A percentile compares a stretch with the other conserved stretches of the same genome.
These are phyloP conservation scores for Arthrinium phaeospermum DNA, from an alignment of 2,329 filamentous ascomycete species.

Conservation along the genomic window DNA sequence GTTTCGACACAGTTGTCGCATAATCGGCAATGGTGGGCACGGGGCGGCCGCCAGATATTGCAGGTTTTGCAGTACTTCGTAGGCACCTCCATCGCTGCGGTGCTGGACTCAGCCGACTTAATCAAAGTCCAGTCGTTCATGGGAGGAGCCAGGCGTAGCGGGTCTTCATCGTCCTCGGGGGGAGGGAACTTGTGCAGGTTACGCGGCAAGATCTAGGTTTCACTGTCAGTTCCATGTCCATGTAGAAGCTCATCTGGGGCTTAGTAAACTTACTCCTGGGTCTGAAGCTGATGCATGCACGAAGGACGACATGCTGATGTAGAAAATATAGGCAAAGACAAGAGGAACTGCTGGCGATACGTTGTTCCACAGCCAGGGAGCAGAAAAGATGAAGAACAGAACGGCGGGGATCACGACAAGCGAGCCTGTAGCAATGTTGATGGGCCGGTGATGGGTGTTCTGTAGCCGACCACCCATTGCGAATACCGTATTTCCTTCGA, in stretches of 20 bases:
- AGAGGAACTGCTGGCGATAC: constrained; percentile 89
- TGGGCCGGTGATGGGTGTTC: constrained; percentile 84
- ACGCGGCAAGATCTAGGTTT: constrained; percentile 83
- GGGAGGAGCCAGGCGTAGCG: constrained; percentile 78
- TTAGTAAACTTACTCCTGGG: constrained; percentile 74
- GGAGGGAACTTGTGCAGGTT: constrained; percentile 91
- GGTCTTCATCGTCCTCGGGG: constrained; percentile 76
- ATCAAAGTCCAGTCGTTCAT: constrained; percentile 95
- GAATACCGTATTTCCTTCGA: constrained; percentile 91
- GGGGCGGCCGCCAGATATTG: constrained; percentile 94
- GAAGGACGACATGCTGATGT: constrained; percentile 90
- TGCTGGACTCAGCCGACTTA: constrained; percentile 74
- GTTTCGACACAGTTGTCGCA: constrained; percentile 98
- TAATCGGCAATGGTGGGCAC: constrained; percentile 93
- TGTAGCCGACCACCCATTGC: constrained; percentile 85
- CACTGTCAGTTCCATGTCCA: neutral
- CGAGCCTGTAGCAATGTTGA: constrained; percentile 86
- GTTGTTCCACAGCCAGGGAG: constrained; percentile 83
- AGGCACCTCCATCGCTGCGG: constrained; percentile 94
- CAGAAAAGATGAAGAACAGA: constrained; percentile 87
- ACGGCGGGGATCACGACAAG: constrained; percentile 78
- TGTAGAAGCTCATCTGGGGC: neutral
- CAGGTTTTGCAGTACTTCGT: constrained; percentile 98
- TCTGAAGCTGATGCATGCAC: constrained; percentile 91
- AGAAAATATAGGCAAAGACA: constrained; percentile 89